Percentiles rank a stretch among this genome's conserved stretches.
phyloP scores from a whole-genome alignment of 2,329 filamentous ascomycete species.

The Neofusicoccum laricinum region DNA sequence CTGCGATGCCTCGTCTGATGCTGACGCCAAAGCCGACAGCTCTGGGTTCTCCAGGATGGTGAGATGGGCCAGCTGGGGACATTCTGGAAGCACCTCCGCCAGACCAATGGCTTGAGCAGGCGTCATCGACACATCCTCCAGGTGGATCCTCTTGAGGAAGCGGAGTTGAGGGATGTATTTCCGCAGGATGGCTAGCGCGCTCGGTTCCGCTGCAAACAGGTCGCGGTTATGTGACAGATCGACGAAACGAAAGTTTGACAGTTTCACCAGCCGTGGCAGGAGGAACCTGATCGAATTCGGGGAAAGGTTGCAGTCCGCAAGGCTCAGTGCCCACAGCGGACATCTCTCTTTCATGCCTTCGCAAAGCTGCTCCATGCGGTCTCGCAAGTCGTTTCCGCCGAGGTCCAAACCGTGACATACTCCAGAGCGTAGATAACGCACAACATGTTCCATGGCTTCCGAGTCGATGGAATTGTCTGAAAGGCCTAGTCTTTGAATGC shows the following conservation, averaged over 20 bases:
- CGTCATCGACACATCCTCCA: conserved; percentile 78
- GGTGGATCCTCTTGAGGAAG: conserved; percentile 77
- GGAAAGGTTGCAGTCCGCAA: conserved; percentile 80
- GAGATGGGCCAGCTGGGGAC: conserved; percentile 76
- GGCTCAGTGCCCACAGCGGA: conserved; percentile 74
- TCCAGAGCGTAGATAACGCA: conserved; percentile 70
- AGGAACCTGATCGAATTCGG: conserved; percentile 70
- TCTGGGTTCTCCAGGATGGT: conserved; percentile 80
- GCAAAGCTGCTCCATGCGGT: conserved; percentile 45
- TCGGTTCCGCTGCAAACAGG: conserved; percentile 72
- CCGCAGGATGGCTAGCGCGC: conserved; percentile 69
- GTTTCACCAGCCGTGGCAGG: conserved; percentile 67
- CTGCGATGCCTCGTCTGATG: conserved; percentile 73
- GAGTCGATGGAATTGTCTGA: conserved; percentile 76
- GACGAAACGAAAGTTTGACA: conserved; percentile 78
- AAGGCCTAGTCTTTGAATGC: conserved; percentile 74
- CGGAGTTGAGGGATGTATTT: conserved; percentile 81
- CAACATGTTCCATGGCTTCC: conserved; percentile 71
- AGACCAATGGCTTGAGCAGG: conserved; percentile 87
- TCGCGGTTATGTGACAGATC: conserved; percentile 87
- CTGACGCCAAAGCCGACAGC: conserved; percentile 67
- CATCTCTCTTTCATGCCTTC: conserved; percentile 51
- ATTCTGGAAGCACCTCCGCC: conserved; percentile 86
- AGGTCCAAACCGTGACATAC: conserved; percentile 86
- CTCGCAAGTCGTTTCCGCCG: conserved; percentile 72